Percentiles rank a stretch among this genome's conserved stretches.
Conservation (phyloP, 139 green algal genomes). For the Deuterostichococcus epilithicus region DNA sequence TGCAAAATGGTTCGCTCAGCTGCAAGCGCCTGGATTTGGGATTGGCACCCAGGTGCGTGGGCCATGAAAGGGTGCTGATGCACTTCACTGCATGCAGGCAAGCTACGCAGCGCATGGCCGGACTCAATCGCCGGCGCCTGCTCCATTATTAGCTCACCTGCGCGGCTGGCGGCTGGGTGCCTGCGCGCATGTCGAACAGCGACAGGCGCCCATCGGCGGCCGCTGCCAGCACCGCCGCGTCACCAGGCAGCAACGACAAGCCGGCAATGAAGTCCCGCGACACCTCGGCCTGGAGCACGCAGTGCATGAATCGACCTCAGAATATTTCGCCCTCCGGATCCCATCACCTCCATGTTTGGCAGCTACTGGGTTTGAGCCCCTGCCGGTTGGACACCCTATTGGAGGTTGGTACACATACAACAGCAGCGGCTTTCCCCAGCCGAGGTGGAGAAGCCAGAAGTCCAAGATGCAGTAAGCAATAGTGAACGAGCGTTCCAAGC, state of each 20-base stretch:
- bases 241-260: constrained; percentile 36
- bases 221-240: constrained; percentile 30
- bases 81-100: too few relatives aligned
- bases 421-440: background rate
- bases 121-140: too few relatives aligned
- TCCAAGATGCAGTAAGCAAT: background rate
- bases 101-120: too few relatives aligned
- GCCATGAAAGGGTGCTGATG: too few relatives aligned
- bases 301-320: background rate
- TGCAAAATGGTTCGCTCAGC: too few relatives aligned
- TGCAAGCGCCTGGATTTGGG: too few relatives aligned
- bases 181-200: constrained; percentile 43
- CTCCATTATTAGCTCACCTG: too few relatives aligned
- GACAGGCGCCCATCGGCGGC: constrained; percentile 45
- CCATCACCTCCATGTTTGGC: background rate
- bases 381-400: background rate
- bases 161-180: constrained; percentile 4
- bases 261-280: constrained; percentile 63
- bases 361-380: background rate
- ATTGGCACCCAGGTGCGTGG: too few relatives aligned
- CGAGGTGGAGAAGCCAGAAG: background rate
- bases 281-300: constrained; percentile 17
- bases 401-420: background rate
- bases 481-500: background rate
- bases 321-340: background rate